phyloP scores from a whole-genome alignment of 2,329 filamentous ascomycete species.

The Plectosphaerella plurivora region DNA sequence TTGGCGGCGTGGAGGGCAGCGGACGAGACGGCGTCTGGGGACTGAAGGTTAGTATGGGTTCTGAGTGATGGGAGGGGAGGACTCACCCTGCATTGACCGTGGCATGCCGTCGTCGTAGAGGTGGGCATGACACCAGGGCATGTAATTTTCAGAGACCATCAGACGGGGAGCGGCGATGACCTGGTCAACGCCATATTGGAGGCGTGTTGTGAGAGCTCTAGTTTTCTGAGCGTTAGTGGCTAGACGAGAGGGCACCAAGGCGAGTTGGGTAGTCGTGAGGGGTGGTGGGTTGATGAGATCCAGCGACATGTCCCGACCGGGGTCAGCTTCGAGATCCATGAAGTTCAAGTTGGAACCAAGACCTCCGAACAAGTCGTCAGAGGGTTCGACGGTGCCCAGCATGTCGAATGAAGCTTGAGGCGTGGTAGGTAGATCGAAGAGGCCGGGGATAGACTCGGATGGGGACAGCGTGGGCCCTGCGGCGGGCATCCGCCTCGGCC shows the following conservation, averaged over 20 bases:
- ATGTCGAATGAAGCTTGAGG: neutral
- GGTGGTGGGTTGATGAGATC: too few species aligned
- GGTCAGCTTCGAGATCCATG: slow-evolving; percentile 2
- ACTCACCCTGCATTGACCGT: slow-evolving; percentile 40
- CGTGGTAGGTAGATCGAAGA: neutral
- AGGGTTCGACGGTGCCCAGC: neutral
- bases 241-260: slow-evolving; percentile 6
- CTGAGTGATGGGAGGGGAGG: too few species aligned
- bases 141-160: slow-evolving; percentile 44
- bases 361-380: neutral
- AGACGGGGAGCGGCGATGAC: slow-evolving; percentile 43
- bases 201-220: slow-evolving; percentile 20
- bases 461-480: too few species aligned
- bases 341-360: neutral
- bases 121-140: slow-evolving; percentile 48
- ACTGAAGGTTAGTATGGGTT: neutral
- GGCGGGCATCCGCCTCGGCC: neutral
- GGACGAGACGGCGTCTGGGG: slow-evolving; percentile 43
- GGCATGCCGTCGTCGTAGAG: slow-evolving; percentile 50
- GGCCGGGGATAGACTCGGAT: neutral
- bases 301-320: neutral
- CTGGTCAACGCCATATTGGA: slow-evolving; percentile 43
- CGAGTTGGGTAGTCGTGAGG: neutral
- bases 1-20: slow-evolving; percentile 49
- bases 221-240: slow-evolving; percentile 15